These are phyloP conservation scores for Pelargonium australe DNA, from an alignment of 441 rosid genomes.

Conservation along the genomic window DNA sequence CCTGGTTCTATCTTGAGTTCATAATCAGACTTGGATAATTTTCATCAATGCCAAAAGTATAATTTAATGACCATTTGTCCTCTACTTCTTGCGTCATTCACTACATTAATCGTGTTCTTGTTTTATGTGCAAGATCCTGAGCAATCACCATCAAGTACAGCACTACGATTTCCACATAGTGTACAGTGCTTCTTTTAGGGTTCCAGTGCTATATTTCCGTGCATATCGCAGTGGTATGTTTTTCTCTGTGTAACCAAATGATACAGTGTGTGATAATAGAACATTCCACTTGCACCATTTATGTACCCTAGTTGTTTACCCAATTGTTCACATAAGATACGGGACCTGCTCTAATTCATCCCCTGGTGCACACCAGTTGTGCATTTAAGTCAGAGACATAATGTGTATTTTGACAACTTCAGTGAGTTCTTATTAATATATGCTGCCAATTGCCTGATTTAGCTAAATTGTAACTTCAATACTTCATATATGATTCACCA, in stretches of 20 bases:
- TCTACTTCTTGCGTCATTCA: conserved; percentile 1
- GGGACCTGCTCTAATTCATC: not conserved
- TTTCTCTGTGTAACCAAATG: not conserved
- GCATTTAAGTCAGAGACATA: not conserved
- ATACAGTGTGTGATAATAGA: not conserved
- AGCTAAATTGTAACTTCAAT: too few species aligned
- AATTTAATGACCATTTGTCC: not conserved
- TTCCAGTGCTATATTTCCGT: conserved; percentile 75
- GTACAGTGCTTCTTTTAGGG: conserved; percentile 58
- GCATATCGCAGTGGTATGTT: conserved; percentile 54
- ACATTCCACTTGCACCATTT: not conserved
- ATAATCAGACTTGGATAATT: not conserved
- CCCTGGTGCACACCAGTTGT: not conserved
- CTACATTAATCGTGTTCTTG: conserved; percentile 6
- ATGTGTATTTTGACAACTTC: not conserved
- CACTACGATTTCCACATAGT: conserved; percentile 68
- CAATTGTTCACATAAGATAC: not conserved
- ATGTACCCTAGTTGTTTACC: not conserved
- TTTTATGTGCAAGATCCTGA: conserved; percentile 36
- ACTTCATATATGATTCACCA: too few species aligned
- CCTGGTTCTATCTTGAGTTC: too few species aligned
- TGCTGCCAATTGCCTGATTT: too few species aligned
- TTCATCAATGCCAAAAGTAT: not conserved
- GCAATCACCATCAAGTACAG: conserved; percentile 34
- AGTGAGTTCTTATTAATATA: not conserved